Evolutionary conservation across 2,329 filamentous ascomycete genomes (phyloP).

Genomic region (Bipolaris bicolor): DNA sequence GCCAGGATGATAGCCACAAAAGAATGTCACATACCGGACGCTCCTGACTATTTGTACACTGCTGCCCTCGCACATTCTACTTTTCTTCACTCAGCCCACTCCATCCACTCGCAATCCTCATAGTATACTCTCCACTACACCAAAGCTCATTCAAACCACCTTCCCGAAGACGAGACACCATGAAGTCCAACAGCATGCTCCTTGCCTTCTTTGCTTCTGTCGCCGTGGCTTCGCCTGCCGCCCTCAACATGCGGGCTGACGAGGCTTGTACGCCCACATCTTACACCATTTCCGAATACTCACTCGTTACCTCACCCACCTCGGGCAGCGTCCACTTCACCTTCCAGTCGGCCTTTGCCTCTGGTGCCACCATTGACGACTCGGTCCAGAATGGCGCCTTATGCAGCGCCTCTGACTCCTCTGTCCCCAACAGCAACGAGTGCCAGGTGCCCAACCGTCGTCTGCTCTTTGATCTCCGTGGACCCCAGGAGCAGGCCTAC

Average conservation of each 20-base stretch:
- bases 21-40: neutral
- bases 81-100: neutral
- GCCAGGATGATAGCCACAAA: neutral
- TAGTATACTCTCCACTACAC: neutral
- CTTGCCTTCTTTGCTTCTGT: constrained; percentile 26
- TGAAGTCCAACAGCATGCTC: constrained; percentile 19
- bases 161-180: neutral
- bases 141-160: neutral
- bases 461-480: constrained; percentile 32
- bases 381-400: constrained; percentile 20
- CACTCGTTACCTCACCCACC: constrained; percentile 18
- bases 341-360: constrained; percentile 30
- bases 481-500: constrained; percentile 22
- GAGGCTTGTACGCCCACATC: constrained; percentile 29
- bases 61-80: neutral
- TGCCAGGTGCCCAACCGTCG: constrained; percentile 26
- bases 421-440: constrained; percentile 28
- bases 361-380: constrained; percentile 21
- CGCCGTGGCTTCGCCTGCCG: constrained; percentile 25
- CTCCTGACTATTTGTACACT: neutral
- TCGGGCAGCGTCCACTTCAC: constrained; percentile 31
- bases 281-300: constrained; percentile 37
- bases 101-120: neutral
- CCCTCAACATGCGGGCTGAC: constrained; percentile 15
- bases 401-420: constrained; percentile 25